Evolutionary conservation across 202 grass and related monocot genomes (phyloP).

Genomic region (Musa balbisiana): DNA sequence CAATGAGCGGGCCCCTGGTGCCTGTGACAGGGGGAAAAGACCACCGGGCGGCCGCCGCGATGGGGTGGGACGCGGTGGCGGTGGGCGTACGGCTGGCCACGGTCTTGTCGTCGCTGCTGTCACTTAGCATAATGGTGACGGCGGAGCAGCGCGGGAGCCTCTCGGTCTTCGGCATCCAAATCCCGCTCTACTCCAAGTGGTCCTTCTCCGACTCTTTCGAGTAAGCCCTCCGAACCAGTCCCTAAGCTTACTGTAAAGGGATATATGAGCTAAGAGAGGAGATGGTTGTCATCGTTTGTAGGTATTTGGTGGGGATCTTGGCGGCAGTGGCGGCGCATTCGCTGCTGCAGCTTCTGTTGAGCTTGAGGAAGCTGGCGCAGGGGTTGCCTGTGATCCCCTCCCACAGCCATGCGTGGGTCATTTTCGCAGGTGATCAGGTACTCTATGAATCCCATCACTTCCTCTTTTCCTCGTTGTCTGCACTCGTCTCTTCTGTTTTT

Average conservation of each 20-base stretch:
- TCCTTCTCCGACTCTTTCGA: slow-evolving; percentile 67
- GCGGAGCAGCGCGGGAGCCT: slow-evolving; percentile 62
- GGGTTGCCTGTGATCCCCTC: slow-evolving; percentile 34
- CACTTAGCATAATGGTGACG: slow-evolving; percentile 50
- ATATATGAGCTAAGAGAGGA: background rate
- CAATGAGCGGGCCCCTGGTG: slow-evolving; percentile 19
- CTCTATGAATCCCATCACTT: background rate
- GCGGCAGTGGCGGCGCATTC: slow-evolving; percentile 52
- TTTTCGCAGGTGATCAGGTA: slow-evolving; percentile 76
- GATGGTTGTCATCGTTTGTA: slow-evolving; percentile 19
- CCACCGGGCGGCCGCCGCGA: background rate
- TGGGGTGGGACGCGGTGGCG: slow-evolving; percentile 32
- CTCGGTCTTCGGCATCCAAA: slow-evolving; percentile 47
- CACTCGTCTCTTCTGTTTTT: background rate
- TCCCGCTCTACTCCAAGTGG: slow-evolving; percentile 82
- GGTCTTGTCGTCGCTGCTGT: slow-evolving; percentile 39
- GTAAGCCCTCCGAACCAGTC: slow-evolving; percentile 26
- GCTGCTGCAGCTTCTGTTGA: slow-evolving; percentile 53
- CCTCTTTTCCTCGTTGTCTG: background rate
- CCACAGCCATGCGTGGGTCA: slow-evolving; percentile 47
- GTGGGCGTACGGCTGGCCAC: slow-evolving; percentile 32
- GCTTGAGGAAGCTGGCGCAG: slow-evolving; percentile 44
- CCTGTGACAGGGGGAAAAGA: background rate
- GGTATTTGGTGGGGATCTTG: slow-evolving; percentile 67
- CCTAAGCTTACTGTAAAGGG: too few relatives aligned